Base-by-base conservation (phyloP, 805 yeast species). In the Babjeviella inositovora region DNA sequence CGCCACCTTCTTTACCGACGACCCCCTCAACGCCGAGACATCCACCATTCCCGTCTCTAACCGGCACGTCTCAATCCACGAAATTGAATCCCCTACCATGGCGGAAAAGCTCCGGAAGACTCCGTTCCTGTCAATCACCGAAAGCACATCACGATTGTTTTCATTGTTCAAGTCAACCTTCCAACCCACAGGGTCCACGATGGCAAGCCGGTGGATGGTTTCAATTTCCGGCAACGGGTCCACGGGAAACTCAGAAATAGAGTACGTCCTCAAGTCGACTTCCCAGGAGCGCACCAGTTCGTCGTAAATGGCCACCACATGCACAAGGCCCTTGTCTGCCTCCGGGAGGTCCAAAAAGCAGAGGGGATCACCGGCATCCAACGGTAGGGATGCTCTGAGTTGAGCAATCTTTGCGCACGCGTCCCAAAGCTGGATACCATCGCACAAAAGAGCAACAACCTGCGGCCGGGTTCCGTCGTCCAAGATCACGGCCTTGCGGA, bases 1-100 rank as follows among this genome's bases (percentile, higher is more conserved):
- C 2, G 92, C 93, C 20, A 82, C 47, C 33, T 79, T 81, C 23
- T 70, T 66, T 7, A 74, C 64, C 0, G 90, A 70, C 0, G 94
- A 77, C 0, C 85, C 92, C 23, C 72, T 67, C 2, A 81, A 57
- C 22, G 56, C 54, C 8, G 62, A 43, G 3, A 75, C 64, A 15
- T 61, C 46, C 4, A 30, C 24, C 4, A 76, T 56, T 13, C 70
- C 72, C 0, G 93, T 74, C 21, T 56, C 51, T 14, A 80, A 46
- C 2, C 45, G 40, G 15, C 54, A 53, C 3, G 61, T 56, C 23
- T 61, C 50, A 3, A 46, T 43, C 90, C 93, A 81, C 6, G 24
- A 24, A 2, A 75, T 39, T n/a, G 21, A 28, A 9, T 32, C 26
- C 7, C 32, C 33, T 3, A 54, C 44, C 11, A 25, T 40, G 6